phyloP scores from a whole-genome alignment of 2,329 filamentous ascomycete genomes.

The Lojkania enalia region DNA sequence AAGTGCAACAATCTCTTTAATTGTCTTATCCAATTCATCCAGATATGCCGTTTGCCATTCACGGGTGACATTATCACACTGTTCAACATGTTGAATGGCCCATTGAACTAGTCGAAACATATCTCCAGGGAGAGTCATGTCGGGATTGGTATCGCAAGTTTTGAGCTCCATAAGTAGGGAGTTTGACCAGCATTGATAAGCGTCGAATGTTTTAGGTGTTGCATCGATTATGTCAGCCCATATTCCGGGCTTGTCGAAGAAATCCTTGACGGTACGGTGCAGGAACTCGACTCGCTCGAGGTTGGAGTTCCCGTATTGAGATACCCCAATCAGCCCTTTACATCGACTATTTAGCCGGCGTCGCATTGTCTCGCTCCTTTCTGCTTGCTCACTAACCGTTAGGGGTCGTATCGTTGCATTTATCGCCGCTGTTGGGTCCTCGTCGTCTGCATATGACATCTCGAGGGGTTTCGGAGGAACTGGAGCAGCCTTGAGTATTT shows the following conservation, averaged over 20 bases:
- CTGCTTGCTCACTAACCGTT: neutral
- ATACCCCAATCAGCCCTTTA: neutral
- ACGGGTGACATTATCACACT: neutral
- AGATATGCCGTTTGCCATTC: slow-evolving; percentile 1
- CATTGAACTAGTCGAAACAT: neutral
- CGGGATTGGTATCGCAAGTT: neutral
- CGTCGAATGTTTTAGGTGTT: neutral
- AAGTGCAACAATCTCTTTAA: neutral
- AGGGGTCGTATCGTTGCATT: neutral
- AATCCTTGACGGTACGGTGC: slow-evolving; percentile 4
- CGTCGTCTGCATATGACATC: neutral
- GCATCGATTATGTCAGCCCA: slow-evolving; percentile 1
- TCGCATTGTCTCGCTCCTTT: slow-evolving; percentile 1
- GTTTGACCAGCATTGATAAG: neutral
- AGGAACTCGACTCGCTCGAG: slow-evolving; percentile 3
- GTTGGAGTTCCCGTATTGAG: neutral
- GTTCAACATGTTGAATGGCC: slow-evolving; percentile 1
- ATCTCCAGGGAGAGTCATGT: neutral
- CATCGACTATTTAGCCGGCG: slow-evolving; percentile 3
- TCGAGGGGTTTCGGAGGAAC: neutral
- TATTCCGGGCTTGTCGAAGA: slow-evolving; percentile 1
- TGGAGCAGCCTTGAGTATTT: slow-evolving; percentile 1
- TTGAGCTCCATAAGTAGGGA: slow-evolving; percentile 2
- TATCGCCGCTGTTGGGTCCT: neutral
- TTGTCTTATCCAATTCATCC: neutral